Evolutionary conservation across 306 rosid genomes (phyloP).

Genomic region (Ochetophila trinervis): DNA sequence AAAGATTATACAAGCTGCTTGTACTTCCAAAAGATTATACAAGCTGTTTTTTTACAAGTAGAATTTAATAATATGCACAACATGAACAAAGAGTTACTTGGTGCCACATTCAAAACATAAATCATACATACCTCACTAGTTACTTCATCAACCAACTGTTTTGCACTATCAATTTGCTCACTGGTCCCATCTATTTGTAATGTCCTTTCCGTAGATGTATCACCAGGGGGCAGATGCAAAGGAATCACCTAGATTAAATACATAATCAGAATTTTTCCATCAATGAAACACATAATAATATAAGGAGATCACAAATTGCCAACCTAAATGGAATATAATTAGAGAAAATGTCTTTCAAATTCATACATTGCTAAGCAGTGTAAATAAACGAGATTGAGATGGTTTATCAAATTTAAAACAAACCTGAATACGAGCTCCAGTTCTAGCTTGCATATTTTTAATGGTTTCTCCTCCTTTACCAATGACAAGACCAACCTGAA

Average conservation of each 20-base stretch:
- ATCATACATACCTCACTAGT: slow-evolving; percentile 75
- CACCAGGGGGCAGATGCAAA: slow-evolving; percentile 97
- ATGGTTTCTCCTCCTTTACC: slow-evolving; percentile 98
- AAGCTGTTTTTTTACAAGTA: background rate
- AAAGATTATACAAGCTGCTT: background rate
- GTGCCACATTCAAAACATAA: slow-evolving; percentile 27
- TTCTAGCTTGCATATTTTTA: slow-evolving; percentile 81
- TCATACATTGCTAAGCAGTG: background rate
- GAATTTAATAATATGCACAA: slow-evolving; percentile 21
- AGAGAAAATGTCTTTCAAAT: background rate
- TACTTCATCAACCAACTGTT: slow-evolving; percentile 76
- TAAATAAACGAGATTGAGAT: background rate
- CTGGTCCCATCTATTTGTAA: slow-evolving; percentile 82
- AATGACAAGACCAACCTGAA: slow-evolving; percentile 92
- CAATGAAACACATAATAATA: background rate
- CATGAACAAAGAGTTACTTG: slow-evolving; percentile 24
- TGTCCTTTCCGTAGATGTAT: slow-evolving; percentile 77
- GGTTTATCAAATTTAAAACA: background rate
- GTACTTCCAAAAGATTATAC: background rate
- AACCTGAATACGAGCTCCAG: slow-evolving; percentile 97
- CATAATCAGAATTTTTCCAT: background rate
- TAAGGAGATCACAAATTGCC: background rate
- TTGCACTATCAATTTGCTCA: slow-evolving; percentile 89
- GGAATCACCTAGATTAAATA: slow-evolving; percentile 72
- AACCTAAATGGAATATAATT: background rate